Evolutionary conservation across 2,329 filamentous ascomycete species (phyloP).

Genomic region (Paecilomyces sp.): DNA sequence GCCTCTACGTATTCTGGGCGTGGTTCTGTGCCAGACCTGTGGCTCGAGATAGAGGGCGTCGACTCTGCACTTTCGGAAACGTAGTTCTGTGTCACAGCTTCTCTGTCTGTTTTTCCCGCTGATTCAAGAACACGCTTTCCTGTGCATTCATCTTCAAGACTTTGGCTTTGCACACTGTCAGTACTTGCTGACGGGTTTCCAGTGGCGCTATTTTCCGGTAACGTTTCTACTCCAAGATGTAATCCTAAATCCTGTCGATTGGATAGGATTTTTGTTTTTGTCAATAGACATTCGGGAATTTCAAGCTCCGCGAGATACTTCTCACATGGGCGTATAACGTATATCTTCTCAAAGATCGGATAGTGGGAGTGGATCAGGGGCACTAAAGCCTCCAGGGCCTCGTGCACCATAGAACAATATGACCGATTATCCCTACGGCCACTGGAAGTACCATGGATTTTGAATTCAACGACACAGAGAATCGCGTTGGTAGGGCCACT

Average conservation of each 20-base stretch:
- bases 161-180: not conserved
- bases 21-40: not conserved
- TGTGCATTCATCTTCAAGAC: not conserved
- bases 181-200: not conserved
- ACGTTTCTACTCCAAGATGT: not conserved
- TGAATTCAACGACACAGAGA: constrained; percentile 3
- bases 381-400: not conserved
- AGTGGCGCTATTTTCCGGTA: not conserved
- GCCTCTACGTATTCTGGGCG: not conserved
- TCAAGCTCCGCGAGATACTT: constrained; percentile 2
- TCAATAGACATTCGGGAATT: constrained; percentile 2
- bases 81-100: not conserved
- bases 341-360: constrained; percentile 1
- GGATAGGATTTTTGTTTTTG: not conserved
- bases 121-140: not conserved
- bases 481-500: not conserved
- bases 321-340: constrained; percentile 1
- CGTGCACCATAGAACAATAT: not conserved
- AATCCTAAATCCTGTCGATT: not conserved
- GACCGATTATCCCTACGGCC: not conserved
- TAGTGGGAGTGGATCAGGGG: constrained; percentile 1
- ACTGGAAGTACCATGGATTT: not conserved
- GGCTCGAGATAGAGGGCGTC: not conserved
- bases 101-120: not conserved
- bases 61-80: not conserved